These are phyloP conservation scores for Atalantia buxifolia DNA, from an alignment of 345 rosid species.

Conservation along the genomic window DNA sequence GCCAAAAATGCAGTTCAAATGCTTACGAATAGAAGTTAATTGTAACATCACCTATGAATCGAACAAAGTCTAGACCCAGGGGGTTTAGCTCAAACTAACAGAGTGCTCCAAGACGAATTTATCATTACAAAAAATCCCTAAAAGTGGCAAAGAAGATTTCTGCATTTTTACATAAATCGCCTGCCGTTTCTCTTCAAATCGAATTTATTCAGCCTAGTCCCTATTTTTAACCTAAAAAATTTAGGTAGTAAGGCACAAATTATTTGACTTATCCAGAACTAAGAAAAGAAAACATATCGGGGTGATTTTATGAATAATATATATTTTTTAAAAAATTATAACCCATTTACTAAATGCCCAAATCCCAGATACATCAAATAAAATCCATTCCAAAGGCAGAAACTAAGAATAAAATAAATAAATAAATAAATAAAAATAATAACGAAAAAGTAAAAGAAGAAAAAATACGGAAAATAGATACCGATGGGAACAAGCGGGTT, in stretches of 20 bases:
- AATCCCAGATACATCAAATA: not conserved
- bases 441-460: not conserved
- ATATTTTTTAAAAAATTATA: no score
- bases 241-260: not conserved
- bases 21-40: not conserved
- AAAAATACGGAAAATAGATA: slow-evolving; percentile 1
- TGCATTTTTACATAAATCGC: not conserved
- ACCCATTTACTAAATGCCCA: not conserved
- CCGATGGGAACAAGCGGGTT: slow-evolving; percentile 82
- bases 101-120: not conserved
- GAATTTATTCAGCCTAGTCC: not conserved
- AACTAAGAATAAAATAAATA: not conserved
- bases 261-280: not conserved
- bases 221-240: not conserved
- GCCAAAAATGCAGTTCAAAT: not conserved
- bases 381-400: not conserved
- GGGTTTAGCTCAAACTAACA: not conserved
- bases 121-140: not conserved
- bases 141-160: not conserved
- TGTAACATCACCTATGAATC: not conserved
- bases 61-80: not conserved
- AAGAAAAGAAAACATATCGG: not conserved
- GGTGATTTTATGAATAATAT: not conserved
- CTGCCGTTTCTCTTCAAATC: not conserved
- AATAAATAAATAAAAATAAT: not conserved